These are phyloP conservation scores for Pichia sp. DNA, from an alignment of 1,139 yeast genomes.

Conservation along the genomic window DNA sequence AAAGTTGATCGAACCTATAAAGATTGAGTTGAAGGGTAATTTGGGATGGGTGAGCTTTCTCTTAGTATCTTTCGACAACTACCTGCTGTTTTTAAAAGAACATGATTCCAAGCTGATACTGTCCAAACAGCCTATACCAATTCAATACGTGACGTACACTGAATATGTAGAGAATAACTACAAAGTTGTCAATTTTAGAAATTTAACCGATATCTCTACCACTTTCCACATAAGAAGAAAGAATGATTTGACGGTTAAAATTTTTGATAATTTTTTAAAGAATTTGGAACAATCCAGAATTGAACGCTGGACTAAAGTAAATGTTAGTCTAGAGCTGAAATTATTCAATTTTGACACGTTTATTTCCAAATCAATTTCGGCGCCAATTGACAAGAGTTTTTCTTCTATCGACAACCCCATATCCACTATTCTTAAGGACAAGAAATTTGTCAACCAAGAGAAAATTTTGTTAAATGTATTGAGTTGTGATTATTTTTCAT, in stretches of 20 bases:
- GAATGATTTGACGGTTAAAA: constrained; percentile 16
- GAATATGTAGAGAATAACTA: constrained; percentile 13
- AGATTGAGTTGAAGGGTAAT: constrained; percentile 13
- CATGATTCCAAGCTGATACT: constrained; percentile 13
- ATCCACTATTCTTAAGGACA: too few species aligned
- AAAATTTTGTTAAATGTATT: constrained; percentile 28
- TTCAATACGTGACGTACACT: constrained; percentile 18
- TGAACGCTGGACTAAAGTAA: constrained; percentile 17
- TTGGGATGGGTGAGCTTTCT: constrained; percentile 16
- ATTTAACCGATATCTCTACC: constrained; percentile 15
- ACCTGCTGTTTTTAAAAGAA: constrained; percentile 18
- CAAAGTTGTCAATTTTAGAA: constrained; percentile 15
- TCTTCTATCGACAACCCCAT: too few species aligned
- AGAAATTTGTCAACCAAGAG: background rate
- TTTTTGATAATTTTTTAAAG: constrained; percentile 18
- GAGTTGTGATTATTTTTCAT: constrained; percentile 39
- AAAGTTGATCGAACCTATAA: constrained; percentile 18
- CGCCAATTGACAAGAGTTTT: too few species aligned
- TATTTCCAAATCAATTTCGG: constrained; percentile 1
- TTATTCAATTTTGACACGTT: constrained; percentile 19
- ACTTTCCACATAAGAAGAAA: constrained; percentile 12
- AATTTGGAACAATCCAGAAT: constrained; percentile 13
- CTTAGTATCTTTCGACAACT: constrained; percentile 23
- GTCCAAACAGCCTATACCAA: constrained; percentile 20
- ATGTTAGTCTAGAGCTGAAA: constrained; percentile 13